These are phyloP conservation scores for Syzygium aromaticum DNA, from an alignment of 345 rosid genomes.

Conservation along the genomic window DNA sequence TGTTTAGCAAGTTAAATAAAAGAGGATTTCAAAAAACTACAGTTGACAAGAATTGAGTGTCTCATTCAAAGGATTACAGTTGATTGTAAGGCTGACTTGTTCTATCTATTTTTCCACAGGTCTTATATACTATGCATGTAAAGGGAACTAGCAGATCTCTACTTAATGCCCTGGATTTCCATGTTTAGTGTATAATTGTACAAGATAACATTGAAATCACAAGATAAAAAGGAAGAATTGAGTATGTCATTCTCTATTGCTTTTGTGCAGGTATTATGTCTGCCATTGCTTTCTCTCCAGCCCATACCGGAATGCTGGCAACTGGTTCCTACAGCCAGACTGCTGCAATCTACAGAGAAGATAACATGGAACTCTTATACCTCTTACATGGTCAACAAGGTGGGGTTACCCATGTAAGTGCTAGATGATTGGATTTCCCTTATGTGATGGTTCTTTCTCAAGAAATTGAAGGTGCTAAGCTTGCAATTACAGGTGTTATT, in stretches of 20 bases:
- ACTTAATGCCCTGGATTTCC: too few species aligned
- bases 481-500: too few species aligned
- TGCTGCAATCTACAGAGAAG: slow-evolving; percentile 81
- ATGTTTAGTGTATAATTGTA: not conserved
- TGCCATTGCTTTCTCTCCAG: slow-evolving; percentile 69
- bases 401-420: slow-evolving; percentile 85
- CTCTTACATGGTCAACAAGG: slow-evolving; percentile 98
- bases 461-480: not conserved
- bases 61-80: too few species aligned
- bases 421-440: not conserved
- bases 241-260: slow-evolving; percentile 5
- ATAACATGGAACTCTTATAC: slow-evolving; percentile 85
- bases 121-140: too few species aligned
- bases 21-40: too few species aligned
- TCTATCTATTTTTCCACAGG: too few species aligned
- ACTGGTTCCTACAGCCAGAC: slow-evolving; percentile 81
- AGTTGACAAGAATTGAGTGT: not conserved
- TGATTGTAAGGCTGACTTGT: too few species aligned
- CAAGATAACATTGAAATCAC: too few species aligned
- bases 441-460: not conserved
- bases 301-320: slow-evolving; percentile 79
- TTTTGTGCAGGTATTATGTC: slow-evolving; percentile 65
- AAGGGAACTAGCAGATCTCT: too few species aligned
- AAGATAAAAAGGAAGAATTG: too few species aligned
- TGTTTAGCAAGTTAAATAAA: too few species aligned